Conservation (phyloP, 768 basidiomycete species). For the Solioccasus polychromus region DNA sequence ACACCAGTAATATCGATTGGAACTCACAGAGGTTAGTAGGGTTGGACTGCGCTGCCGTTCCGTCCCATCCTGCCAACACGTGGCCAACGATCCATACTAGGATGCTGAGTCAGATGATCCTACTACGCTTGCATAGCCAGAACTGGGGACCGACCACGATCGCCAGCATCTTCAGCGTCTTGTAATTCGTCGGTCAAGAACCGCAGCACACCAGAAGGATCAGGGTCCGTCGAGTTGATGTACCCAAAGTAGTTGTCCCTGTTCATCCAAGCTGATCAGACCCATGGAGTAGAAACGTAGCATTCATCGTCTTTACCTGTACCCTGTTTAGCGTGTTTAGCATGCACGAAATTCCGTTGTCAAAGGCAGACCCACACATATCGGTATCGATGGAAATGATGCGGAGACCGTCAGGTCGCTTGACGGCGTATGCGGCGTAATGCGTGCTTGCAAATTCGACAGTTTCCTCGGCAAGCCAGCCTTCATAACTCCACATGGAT, state of each 20-base stretch:
- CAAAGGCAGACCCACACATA: constrained; percentile 41
- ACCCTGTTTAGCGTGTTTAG: background rate
- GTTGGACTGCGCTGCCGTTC: constrained; percentile 37
- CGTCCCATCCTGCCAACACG: constrained; percentile 48
- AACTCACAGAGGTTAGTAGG: constrained; percentile 44
- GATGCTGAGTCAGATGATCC: background rate
- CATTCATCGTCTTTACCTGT: background rate
- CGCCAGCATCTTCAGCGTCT: constrained; percentile 44
- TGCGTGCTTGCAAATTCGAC: constrained; percentile 38
- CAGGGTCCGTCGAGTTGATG: constrained; percentile 41
- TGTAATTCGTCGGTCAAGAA: constrained; percentile 50
- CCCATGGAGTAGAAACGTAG: background rate
- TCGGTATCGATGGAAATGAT: constrained; percentile 51
- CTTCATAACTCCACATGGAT: constrained; percentile 41
- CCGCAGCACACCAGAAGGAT: constrained; percentile 44
- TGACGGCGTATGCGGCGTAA: constrained; percentile 45
- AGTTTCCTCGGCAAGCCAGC: constrained; percentile 40
- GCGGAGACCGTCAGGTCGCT: constrained; percentile 41
- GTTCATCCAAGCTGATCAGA: constrained; percentile 1
- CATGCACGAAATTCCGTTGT: too few species aligned
- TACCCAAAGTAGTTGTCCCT: constrained; percentile 46
- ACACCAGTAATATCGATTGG: background rate
- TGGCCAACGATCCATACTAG: constrained; percentile 49
- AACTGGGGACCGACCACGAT: constrained; percentile 30
- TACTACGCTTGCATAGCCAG: background rate